These are phyloP conservation scores for Trichoderma gracile DNA, from an alignment of 2,329 filamentous ascomycete species.

Conservation along the genomic window DNA sequence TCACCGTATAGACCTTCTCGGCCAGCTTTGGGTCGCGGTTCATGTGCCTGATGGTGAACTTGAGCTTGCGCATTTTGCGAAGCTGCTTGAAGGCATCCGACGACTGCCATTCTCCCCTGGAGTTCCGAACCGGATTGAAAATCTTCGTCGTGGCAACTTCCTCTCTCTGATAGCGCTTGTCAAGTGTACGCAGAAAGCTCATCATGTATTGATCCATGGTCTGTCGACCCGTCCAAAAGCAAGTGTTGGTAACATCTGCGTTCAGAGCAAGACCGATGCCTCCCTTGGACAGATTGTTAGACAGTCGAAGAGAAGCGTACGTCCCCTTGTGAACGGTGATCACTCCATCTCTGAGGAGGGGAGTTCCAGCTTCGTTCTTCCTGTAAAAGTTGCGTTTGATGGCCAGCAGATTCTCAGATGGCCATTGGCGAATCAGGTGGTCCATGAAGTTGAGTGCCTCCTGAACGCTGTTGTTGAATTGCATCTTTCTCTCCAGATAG, in stretches of 20 bases:
- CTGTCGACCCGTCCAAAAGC: conserved; percentile 68
- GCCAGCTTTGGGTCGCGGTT: conserved; percentile 42
- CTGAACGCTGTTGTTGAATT: conserved; percentile 67
- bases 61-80: conserved; percentile 55
- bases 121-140: conserved; percentile 40
- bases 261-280: conserved; percentile 74
- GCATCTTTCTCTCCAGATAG: conserved; percentile 63
- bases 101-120: conserved; percentile 35
- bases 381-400: conserved; percentile 86
- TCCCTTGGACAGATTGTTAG: conserved; percentile 51
- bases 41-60: conserved; percentile 56
- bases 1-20: conserved; percentile 54
- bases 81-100: conserved; percentile 58
- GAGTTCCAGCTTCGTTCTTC: conserved; percentile 46
- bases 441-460: conserved; percentile 90
- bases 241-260: conserved; percentile 86
- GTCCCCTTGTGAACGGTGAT: conserved; percentile 84
- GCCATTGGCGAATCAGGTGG: conserved; percentile 80
- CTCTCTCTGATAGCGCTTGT: conserved; percentile 34
- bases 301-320: conserved; percentile 80
- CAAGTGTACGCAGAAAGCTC: conserved; percentile 39
- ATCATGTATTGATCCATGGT: conserved; percentile 43
- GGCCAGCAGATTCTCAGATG: conserved; percentile 64
- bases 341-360: conserved; percentile 59
- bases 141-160: conserved; percentile 33